Evolutionary conservation across 495 filamentous ascomycete species (phyloP).

Genomic region (Daldinia vernicosa): DNA sequence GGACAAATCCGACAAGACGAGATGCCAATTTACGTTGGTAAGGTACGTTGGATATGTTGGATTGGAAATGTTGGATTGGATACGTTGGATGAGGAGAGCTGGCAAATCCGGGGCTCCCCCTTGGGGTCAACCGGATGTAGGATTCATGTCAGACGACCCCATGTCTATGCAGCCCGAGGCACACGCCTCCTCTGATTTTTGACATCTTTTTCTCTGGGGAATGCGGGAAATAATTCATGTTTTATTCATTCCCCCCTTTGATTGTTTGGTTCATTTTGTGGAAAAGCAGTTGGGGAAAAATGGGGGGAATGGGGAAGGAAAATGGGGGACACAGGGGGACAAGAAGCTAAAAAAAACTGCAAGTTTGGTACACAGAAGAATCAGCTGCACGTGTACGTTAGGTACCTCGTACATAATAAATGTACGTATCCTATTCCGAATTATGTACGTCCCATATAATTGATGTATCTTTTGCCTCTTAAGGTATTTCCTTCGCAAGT

Average conservation of each 20-base stretch:
- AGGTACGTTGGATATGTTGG: background rate
- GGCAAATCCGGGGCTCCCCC: constrained; percentile 41
- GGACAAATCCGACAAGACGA: constrained; percentile 38
- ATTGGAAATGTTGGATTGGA: constrained; percentile 8
- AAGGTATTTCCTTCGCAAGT: background rate
- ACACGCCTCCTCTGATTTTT: constrained; percentile 24
- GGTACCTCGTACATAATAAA: no score
- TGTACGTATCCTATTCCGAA: background rate
- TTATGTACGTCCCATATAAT: background rate
- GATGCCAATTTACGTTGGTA: constrained; percentile 24
- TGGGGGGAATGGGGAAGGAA: background rate
- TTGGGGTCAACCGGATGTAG: constrained; percentile 42
- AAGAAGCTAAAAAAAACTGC: no score
- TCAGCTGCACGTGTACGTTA: no score
- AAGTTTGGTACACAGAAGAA: background rate
- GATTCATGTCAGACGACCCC: constrained; percentile 44
- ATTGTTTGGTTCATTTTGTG: constrained; percentile 5
- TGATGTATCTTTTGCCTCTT: background rate
- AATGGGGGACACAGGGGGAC: background rate
- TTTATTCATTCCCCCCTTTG: constrained; percentile 11
- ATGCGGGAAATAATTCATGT: constrained; percentile 42
- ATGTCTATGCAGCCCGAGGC: constrained; percentile 36
- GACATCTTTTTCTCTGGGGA: constrained; percentile 32
- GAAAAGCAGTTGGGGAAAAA: constrained; percentile 17
- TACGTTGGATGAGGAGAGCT: constrained; percentile 1